Percentiles rank a stretch among this genome's conserved stretches.
Evolutionary conservation across 768 basidiomycete genomes (phyloP).

Genomic region (Amanita phalloides): DNA sequence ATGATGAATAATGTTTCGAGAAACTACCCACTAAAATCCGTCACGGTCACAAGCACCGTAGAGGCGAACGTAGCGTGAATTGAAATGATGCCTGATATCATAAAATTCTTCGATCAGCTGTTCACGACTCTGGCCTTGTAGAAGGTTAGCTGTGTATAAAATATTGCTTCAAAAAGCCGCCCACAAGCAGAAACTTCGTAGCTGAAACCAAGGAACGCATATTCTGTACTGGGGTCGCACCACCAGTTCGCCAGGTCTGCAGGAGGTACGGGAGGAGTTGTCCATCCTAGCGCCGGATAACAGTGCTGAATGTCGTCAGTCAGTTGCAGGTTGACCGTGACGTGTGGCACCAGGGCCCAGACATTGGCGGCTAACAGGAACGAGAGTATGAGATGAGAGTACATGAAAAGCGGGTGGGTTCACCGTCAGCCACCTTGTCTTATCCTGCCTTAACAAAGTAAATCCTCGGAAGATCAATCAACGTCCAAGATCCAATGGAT

Average conservation of each 20-base stretch:
- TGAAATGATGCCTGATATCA: slow-evolving; percentile 39
- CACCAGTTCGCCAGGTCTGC: slow-evolving; percentile 29
- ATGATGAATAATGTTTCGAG: neutral
- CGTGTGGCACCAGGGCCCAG: neutral
- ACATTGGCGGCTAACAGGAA: neutral
- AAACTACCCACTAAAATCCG: slow-evolving; percentile 22
- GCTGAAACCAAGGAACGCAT: slow-evolving; percentile 56
- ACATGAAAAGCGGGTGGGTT: neutral
- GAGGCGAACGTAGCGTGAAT: slow-evolving; percentile 43
- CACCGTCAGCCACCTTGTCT: neutral
- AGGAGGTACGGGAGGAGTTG: slow-evolving; percentile 32
- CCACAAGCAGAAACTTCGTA: slow-evolving; percentile 50
- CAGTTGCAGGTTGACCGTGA: too few species aligned
- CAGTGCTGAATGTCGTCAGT: slow-evolving; percentile 8
- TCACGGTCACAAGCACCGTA: slow-evolving; percentile 25
- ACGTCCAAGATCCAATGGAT: too few species aligned
- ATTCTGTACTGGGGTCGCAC: slow-evolving; percentile 44
- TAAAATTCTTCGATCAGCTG: slow-evolving; percentile 38
- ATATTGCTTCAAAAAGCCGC: slow-evolving; percentile 5
- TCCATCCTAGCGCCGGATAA: slow-evolving; percentile 28
- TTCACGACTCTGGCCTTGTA: slow-evolving; percentile 35
- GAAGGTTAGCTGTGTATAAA: neutral
- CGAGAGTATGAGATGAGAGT: neutral
- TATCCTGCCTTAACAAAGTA: too few species aligned
- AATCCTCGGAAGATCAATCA: too few species aligned